Percentiles rank a stretch among this genome's conserved stretches.
These are phyloP conservation scores for Melaleuca quinquenervia DNA, from an alignment of 345 rosid species.

Conservation along the genomic window DNA sequence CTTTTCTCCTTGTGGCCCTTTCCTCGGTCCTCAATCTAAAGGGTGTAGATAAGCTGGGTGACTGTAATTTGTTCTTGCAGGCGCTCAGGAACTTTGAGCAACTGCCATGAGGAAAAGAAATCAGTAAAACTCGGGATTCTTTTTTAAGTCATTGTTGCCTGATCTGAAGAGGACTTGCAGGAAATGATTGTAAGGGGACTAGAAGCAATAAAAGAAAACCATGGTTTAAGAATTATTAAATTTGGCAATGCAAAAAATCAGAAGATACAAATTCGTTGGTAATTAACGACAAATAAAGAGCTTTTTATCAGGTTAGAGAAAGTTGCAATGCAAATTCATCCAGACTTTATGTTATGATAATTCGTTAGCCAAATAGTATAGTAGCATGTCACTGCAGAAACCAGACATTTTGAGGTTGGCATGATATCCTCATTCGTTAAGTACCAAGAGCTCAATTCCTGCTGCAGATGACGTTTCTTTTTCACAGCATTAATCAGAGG, in stretches of 20 bases:
- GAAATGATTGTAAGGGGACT: background rate
- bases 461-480: background rate
- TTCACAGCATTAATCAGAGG: background rate
- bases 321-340: background rate
- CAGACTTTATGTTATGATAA: background rate
- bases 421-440: background rate
- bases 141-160: background rate
- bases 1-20: constrained; percentile 74
- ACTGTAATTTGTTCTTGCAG: constrained; percentile 52
- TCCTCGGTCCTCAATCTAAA: constrained; percentile 76
- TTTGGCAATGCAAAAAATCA: background rate
- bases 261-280: background rate
- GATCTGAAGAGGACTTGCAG: background rate
- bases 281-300: background rate
- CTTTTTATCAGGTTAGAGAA: background rate
- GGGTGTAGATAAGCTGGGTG: constrained; percentile 58
- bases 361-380: background rate
- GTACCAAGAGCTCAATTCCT: background rate
- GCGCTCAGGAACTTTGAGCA: constrained; percentile 43
- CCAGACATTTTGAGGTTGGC: background rate
- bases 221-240: background rate
- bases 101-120: constrained; percentile 22
- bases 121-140: background rate
- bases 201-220: background rate
- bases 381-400: background rate